A percentile compares a stretch with the other conserved stretches of the same genome.
phyloP scores from a whole-genome alignment of 2,329 filamentous ascomycete genomes.

The Orbilia oligospora region DNA sequence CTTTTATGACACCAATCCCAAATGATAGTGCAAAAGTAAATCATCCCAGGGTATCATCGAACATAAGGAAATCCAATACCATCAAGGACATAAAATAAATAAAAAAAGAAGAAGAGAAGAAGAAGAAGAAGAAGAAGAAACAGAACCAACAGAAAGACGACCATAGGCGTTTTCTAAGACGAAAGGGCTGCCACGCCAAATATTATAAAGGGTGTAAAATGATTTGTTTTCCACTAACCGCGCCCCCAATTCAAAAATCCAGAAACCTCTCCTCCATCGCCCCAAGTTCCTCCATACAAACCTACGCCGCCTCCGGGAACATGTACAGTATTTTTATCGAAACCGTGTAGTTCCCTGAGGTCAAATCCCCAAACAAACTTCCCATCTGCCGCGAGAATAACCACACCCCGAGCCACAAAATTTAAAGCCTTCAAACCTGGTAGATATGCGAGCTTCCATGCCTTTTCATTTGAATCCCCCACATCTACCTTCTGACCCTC shows the following conservation, averaged over 20 bases:
- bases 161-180: neutral
- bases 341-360: constrained; percentile 56
- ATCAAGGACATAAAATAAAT: constrained; percentile 11
- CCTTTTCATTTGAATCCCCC: constrained; percentile 51
- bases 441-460: constrained; percentile 62
- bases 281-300: constrained; percentile 45
- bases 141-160: neutral
- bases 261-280: constrained; percentile 45
- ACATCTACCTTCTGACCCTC: constrained; percentile 16
- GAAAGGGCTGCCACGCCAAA: constrained; percentile 15
- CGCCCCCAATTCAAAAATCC: constrained; percentile 31
- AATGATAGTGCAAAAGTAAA: constrained; percentile 22
- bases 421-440: constrained; percentile 61
- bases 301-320: constrained; percentile 39
- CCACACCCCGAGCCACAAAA: constrained; percentile 61
- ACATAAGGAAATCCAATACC: constrained; percentile 28
- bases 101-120: too few species aligned
- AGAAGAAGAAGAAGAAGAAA: too few species aligned
- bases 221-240: neutral
- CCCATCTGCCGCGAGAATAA: constrained; percentile 61
- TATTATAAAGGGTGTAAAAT: neutral
- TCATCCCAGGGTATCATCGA: constrained; percentile 44
- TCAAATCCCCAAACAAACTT: constrained; percentile 62
- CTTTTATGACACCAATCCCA: constrained; percentile 22
- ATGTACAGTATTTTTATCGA: constrained; percentile 57